Percentiles rank a stretch among this genome's conserved stretches.
Conservation (phyloP, 106 monocot species). For the Phalaenopsis aphrodite region DNA sequence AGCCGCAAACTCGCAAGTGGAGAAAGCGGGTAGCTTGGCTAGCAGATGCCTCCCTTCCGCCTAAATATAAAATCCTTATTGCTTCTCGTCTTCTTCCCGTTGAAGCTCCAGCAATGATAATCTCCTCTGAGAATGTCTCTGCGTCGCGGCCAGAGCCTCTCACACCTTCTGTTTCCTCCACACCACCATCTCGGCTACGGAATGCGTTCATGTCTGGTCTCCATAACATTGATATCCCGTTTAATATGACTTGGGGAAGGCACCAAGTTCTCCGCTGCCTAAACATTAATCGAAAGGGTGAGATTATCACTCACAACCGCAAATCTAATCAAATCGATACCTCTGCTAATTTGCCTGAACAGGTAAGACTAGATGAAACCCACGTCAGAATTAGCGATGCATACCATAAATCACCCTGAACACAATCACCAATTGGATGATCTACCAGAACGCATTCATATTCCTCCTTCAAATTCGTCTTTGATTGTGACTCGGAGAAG, state of each 20-base stretch:
- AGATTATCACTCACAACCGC: constrained; percentile 7
- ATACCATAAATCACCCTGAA: not conserved
- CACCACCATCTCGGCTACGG: not conserved
- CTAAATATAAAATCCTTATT: not conserved
- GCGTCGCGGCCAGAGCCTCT: constrained; percentile 7
- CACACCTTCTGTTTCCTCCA: not conserved
- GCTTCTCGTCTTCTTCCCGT: not conserved
- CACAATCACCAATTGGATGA: not conserved
- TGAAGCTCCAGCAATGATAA: constrained; percentile 23
- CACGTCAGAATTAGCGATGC: no score
- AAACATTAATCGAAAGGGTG: constrained; percentile 22
- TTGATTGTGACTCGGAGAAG: not conserved
- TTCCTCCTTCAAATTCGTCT: not conserved
- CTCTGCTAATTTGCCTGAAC: not conserved
- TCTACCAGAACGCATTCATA: not conserved
- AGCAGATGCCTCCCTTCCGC: not conserved
- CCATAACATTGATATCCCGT: constrained; percentile 30
- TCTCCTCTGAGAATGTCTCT: constrained; percentile 19
- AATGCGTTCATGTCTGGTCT: not conserved
- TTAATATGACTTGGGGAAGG: constrained; percentile 42
- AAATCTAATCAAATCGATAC: not conserved
- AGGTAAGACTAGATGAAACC: no score
- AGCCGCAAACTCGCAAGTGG: not conserved
- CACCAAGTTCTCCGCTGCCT: constrained; percentile 32
- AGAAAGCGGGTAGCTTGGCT: not conserved